Percentiles rank a stretch among this genome's conserved stretches.
These are phyloP conservation scores for Suillus weaverae DNA, from an alignment of 768 basidiomycete genomes.

Conservation along the genomic window DNA sequence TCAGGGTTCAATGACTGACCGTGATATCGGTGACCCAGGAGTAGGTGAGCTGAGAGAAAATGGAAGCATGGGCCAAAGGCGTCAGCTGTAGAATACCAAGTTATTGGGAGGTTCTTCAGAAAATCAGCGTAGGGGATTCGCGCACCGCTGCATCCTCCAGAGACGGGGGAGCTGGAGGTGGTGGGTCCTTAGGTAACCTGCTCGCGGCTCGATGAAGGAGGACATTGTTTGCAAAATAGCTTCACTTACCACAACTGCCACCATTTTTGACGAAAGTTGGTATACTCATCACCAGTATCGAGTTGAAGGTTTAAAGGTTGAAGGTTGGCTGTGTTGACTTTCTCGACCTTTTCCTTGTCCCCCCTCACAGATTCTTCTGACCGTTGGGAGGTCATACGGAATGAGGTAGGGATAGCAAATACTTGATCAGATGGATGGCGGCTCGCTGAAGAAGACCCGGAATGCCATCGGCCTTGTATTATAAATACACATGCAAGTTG, in stretches of 20 bases:
- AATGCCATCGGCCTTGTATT: not conserved
- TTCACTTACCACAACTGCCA: constrained; percentile 54
- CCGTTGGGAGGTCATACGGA: not conserved
- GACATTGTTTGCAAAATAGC: not conserved
- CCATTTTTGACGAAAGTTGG: constrained; percentile 47
- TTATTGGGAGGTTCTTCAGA: not conserved
- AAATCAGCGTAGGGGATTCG: not conserved
- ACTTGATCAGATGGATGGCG: not conserved
- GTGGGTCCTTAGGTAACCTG: constrained; percentile 62
- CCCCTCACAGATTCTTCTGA: not conserved
- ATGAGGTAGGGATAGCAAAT: not conserved
- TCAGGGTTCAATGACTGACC: constrained; percentile 29
- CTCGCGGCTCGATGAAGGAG: not conserved
- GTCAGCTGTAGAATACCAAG: constrained; percentile 38
- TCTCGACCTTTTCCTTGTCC: not conserved
- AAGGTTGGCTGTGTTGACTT: not conserved
- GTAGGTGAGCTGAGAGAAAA: constrained; percentile 62
- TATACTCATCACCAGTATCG: constrained; percentile 39
- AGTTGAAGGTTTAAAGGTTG: constrained; percentile 31
- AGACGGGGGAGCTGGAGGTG: constrained; percentile 53
- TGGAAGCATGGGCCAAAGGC: constrained; percentile 57
- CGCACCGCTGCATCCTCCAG: constrained; percentile 56
- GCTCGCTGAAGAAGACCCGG: not conserved
- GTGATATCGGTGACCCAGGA: constrained; percentile 64
- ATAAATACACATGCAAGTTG: not conserved